Conservation (phyloP, 768 basidiomycete species). For the Leccinum disarticulatum region DNA sequence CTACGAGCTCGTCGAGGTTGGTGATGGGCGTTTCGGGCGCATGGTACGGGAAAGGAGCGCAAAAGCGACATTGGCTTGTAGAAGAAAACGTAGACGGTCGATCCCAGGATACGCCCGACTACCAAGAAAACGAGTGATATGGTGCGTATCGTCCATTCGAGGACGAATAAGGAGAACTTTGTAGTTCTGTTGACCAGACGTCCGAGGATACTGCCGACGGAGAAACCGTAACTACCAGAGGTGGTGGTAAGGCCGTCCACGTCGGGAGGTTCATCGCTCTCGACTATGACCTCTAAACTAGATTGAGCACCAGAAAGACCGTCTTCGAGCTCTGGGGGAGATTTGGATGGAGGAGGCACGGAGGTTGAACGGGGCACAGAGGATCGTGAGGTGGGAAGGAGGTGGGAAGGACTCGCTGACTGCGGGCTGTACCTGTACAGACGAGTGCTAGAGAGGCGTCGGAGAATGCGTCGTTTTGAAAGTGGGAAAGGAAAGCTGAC, state of each 20-base stretch:
- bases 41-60: constrained; percentile 41
- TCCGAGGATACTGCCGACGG: constrained; percentile 47
- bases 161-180: constrained; percentile 31
- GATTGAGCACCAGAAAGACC: constrained; percentile 43
- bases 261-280: constrained; percentile 53
- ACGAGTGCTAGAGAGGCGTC: constrained; percentile 22
- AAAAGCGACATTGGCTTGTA: constrained; percentile 47
- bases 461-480: constrained; percentile 15
- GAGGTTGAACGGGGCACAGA: constrained; percentile 39
- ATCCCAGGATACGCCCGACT: constrained; percentile 50
- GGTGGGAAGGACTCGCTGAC: constrained; percentile 33
- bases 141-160: constrained; percentile 26
- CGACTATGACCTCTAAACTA: constrained; percentile 61
- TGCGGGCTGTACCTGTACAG: constrained; percentile 33
- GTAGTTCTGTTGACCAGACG: constrained; percentile 38
- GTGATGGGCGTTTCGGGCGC: constrained; percentile 59
- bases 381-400: constrained; percentile 41
- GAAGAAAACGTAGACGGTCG: constrained; percentile 46
- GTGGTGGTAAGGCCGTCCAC: constrained; percentile 29
- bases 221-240: constrained; percentile 34
- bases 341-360: constrained; percentile 39
- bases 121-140: constrained; percentile 41
- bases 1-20: constrained; percentile 65
- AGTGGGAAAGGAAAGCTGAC: constrained; percentile 32
- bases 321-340: constrained; percentile 17